Evolutionary conservation across 202 grass and related monocot species (phyloP).

Genomic region (Brachypodium distachyon): DNA sequence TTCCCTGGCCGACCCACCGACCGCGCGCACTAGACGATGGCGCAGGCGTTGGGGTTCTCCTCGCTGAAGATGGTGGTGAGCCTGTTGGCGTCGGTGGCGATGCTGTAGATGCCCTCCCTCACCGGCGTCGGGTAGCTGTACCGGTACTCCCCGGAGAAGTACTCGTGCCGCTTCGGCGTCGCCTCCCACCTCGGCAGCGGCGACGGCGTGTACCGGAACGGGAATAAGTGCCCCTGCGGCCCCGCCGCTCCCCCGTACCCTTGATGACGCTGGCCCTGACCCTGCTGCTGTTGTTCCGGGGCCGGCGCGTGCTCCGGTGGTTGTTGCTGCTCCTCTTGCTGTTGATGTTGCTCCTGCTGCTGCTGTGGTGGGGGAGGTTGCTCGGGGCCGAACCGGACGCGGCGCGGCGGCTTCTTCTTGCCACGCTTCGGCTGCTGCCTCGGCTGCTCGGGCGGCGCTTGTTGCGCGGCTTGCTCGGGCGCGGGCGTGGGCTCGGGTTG

Average conservation of each 20-base stretch:
- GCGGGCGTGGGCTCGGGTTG: not conserved
- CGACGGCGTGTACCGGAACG: constrained; percentile 70
- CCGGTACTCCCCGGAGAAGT: constrained; percentile 83
- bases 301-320: not conserved
- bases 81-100: constrained; percentile 86
- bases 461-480: not conserved
- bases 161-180: constrained; percentile 61
- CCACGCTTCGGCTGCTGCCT: constrained; percentile 19
- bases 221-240: constrained; percentile 10
- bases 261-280: not conserved
- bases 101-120: constrained; percentile 88
- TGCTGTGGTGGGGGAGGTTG: not conserved
- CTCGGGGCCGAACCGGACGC: constrained; percentile 30
- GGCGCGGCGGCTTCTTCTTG: constrained; percentile 21
- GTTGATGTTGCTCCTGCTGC: not conserved
- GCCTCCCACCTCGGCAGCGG: constrained; percentile 76
- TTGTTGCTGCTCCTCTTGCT: not conserved
- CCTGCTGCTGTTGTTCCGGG: not conserved
- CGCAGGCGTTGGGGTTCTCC: constrained; percentile 97
- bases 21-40: constrained; percentile 38
- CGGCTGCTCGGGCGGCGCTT: not conserved
- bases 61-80: constrained; percentile 97
- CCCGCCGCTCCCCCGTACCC: not conserved
- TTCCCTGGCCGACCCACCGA: constrained; percentile 4
- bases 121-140: constrained; percentile 92